These are phyloP conservation scores for Solanum appendiculatum DNA, from an alignment of 257 asterid genomes.

Conservation along the genomic window DNA sequence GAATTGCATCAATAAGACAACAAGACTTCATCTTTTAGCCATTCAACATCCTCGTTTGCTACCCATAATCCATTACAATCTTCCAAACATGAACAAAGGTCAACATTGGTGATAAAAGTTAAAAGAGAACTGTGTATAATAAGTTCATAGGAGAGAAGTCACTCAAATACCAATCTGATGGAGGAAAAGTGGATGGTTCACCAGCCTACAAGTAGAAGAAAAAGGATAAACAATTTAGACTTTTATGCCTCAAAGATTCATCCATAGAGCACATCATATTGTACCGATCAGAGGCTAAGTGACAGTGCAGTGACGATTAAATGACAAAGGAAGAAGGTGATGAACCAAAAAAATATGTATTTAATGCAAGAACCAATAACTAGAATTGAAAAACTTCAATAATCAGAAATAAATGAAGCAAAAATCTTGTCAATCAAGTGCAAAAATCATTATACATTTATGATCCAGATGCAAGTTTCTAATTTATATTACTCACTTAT, in stretches of 20 bases:
- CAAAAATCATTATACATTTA: background rate
- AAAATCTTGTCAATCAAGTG: background rate
- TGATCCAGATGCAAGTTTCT: background rate
- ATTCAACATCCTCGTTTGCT: background rate
- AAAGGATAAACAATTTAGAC: background rate
- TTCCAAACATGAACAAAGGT: background rate
- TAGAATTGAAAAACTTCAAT: background rate
- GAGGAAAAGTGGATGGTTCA: background rate
- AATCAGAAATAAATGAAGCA: background rate
- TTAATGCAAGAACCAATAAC: background rate
- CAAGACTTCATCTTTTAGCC: background rate
- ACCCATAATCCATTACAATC: background rate
- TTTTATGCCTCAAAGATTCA: background rate
- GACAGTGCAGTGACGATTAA: background rate
- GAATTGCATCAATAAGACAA: background rate
- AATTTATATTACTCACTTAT: background rate
- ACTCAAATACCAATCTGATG: background rate
- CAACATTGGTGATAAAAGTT: background rate
- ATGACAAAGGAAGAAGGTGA: background rate
- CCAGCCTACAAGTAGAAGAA: background rate
- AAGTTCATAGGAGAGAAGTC: background rate
- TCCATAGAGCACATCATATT: background rate
- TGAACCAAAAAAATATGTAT: background rate
- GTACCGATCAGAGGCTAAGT: background rate
- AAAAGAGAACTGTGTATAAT: background rate